Evolutionary conservation across 2,329 filamentous ascomycete species (phyloP).

Genomic region (Scedosporium aurantiacum): DNA sequence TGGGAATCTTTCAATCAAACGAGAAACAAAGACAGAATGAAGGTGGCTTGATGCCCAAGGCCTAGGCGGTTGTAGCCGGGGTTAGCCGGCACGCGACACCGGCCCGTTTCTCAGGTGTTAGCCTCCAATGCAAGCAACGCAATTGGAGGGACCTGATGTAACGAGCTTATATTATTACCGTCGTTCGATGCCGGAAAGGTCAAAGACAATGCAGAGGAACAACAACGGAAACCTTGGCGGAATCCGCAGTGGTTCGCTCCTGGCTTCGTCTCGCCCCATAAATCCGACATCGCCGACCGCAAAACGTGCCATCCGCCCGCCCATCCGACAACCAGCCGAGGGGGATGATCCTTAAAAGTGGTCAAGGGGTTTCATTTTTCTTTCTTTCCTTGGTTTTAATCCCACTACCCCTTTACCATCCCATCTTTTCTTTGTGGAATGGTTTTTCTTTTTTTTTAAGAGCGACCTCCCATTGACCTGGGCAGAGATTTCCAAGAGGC

Average conservation of each 20-base stretch:
- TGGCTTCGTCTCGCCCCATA: not conserved
- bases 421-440: not conserved
- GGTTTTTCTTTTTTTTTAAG: not conserved
- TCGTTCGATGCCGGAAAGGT: not conserved
- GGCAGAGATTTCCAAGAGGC: slow-evolving; percentile 43
- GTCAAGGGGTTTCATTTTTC: not conserved
- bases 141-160: slow-evolving; percentile 6
- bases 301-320: not conserved
- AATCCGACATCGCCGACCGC: slow-evolving; percentile 6
- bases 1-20: not conserved
- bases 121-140: not conserved
- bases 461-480: slow-evolving; percentile 27
- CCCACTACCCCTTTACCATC: not conserved
- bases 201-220: not conserved
- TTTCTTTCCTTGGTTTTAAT: not conserved
- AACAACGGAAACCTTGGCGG: not conserved
- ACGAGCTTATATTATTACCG: slow-evolving; percentile 5
- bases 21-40: slow-evolving; percentile 4
- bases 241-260: not conserved
- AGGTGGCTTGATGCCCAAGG: not conserved
- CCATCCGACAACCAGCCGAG: not conserved
- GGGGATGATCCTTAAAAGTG: not conserved
- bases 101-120: not conserved
- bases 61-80: not conserved
- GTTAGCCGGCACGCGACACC: not conserved